Base-by-base conservation (phyloP, 83 land plant genomes). In the Picea abies region DNA sequence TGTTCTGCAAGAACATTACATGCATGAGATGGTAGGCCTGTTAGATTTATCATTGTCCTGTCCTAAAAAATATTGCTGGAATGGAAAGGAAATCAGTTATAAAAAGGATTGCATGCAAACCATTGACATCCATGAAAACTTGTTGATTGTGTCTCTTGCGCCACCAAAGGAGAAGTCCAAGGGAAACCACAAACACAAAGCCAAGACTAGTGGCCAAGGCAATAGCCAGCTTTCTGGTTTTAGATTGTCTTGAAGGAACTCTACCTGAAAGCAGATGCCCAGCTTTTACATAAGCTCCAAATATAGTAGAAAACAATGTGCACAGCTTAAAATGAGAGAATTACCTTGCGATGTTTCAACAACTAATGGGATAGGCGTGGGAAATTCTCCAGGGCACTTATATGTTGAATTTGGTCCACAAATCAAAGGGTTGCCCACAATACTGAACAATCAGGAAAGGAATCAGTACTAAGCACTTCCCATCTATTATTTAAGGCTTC, bases 81-180 rank as follows among this genome's bases (percentile, higher is more conserved):
- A 58, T 3, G 16, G 60, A 58, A 58, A 58, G 60, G 60, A 58
- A 58, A 58, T 58, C 60, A 58, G 60, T 14, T 58, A 58, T 58
- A 58, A 58, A 56, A 58, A 58, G 60, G 15, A 14, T 14, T 58
- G 60, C 60, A 41, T n/a, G 19, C 78, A 73, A 22, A 88, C 90
- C 90, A 86, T 88, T 85, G 14, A 88, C 85, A 80, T 88, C 90
- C 78, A 88, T 86, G 83, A 86, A 88, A 11, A 88, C 77, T 37
- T 88, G 90, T 25, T 83, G 79, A 76, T 86, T 88, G 77, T 25
- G 83, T 41, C 87, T 79, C 35, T 83, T 85, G 12, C 89, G 84
- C 90, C 90, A 86, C 90, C 90, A 88, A 60, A 88, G 75, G 32
- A 86, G 76, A 73, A 88, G 19, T 23, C 58, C 84, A 64, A 80